These are phyloP conservation scores for Hibiscus trionum DNA, from an alignment of 345 rosid genomes.

Conservation along the genomic window DNA sequence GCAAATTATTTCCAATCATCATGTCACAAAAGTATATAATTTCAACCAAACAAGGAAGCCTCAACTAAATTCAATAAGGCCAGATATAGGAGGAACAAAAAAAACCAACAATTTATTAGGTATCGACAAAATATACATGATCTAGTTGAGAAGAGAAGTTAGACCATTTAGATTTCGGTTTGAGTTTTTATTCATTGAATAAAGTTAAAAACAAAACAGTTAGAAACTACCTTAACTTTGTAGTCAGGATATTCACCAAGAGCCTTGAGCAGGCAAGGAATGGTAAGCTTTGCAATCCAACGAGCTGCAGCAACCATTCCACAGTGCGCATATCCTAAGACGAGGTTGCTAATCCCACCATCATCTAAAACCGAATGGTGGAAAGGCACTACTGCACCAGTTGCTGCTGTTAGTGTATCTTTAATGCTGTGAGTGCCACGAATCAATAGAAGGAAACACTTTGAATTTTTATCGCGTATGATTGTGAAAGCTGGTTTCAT, in stretches of 20 bases:
- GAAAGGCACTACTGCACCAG: slow-evolving; percentile 97
- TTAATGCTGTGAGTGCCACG: slow-evolving; percentile 97
- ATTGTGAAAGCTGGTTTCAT: slow-evolving; percentile 95
- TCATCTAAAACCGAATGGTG: slow-evolving; percentile 93
- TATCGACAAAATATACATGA: background rate
- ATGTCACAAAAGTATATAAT: background rate
- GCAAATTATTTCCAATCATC: background rate
- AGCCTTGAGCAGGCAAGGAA: slow-evolving; percentile 71
- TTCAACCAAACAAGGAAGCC: background rate
- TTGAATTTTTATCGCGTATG: slow-evolving; percentile 54
- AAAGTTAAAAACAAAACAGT: background rate
- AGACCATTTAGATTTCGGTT: background rate
- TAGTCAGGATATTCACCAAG: slow-evolving; percentile 64
- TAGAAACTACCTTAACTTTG: slow-evolving; percentile 59
- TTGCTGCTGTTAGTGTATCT: slow-evolving; percentile 94
- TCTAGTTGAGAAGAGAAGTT: background rate
- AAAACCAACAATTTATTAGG: background rate
- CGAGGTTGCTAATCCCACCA: slow-evolving; percentile 89
- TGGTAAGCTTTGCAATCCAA: slow-evolving; percentile 90
- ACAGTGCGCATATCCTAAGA: slow-evolving; percentile 94
- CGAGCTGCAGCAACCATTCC: slow-evolving; percentile 99
- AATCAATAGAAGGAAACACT: slow-evolving; percentile 69
- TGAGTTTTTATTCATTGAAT: background rate
- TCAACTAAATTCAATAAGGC: background rate
- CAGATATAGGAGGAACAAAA: background rate